These are phyloP conservation scores for Talaromyces sp. DNA, from an alignment of 2,329 filamentous ascomycete genomes.

Conservation along the genomic window DNA sequence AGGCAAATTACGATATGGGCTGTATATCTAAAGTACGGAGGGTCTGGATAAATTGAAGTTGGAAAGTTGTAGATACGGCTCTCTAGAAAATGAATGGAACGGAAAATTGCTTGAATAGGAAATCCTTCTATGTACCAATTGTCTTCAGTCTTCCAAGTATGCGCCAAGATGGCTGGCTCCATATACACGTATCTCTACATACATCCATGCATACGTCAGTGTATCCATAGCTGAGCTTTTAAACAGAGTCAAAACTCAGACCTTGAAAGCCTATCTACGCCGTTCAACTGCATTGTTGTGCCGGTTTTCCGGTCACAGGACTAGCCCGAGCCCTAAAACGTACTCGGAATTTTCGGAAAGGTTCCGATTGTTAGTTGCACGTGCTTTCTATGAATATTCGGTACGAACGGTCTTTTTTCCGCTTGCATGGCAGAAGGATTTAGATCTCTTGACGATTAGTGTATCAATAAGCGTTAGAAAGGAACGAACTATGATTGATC, in stretches of 20 bases:
- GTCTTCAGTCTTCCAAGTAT: background rate
- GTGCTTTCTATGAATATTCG: background rate
- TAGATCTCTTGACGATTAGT: no score
- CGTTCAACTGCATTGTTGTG: background rate
- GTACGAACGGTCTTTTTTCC: background rate
- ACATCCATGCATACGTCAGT: background rate
- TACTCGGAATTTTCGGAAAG: background rate
- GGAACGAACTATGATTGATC: no score
- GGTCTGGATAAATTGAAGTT: no score
- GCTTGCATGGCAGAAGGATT: background rate
- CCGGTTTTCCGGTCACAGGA: constrained; percentile 8
- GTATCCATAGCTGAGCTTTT: background rate
- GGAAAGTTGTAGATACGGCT: no score
- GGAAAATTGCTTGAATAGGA: background rate
- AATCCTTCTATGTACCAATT: background rate
- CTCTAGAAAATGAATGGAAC: background rate
- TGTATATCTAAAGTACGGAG: no score
- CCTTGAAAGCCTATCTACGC: background rate
- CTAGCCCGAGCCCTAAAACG: background rate
- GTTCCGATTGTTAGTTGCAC: background rate
- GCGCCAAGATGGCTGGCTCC: background rate
- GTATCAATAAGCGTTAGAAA: no score
- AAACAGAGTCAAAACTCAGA: background rate
- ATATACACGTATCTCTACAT: background rate
- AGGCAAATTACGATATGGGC: no score